These are phyloP conservation scores for Aquilaria yunnanensis DNA, from an alignment of 345 rosid genomes.

Conservation along the genomic window DNA sequence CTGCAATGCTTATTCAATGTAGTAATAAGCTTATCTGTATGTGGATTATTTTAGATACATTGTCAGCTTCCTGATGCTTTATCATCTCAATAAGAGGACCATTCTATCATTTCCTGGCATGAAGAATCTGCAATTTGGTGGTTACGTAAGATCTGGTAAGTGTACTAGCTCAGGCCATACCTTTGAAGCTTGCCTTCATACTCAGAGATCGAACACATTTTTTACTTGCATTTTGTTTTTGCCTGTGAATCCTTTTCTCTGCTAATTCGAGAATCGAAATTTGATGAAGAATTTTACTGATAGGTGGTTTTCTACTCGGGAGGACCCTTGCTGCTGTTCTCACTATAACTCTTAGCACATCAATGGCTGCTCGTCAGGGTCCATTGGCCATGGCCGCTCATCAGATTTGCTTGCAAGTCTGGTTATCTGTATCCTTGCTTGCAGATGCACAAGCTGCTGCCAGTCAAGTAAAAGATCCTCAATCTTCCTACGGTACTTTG, in stretches of 20 bases:
- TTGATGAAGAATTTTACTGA: background rate
- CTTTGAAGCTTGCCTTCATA: background rate
- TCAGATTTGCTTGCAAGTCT: slow-evolving; percentile 39
- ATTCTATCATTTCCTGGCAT: slow-evolving; percentile 20
- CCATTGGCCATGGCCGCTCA: slow-evolving; percentile 34
- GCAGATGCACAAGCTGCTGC: slow-evolving; percentile 38
- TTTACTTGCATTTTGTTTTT: too few species aligned
- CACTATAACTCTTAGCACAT: slow-evolving; percentile 31
- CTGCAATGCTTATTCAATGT: background rate
- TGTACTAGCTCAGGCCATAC: background rate
- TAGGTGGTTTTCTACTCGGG: slow-evolving; percentile 37
- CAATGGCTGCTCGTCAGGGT: slow-evolving; percentile 39
- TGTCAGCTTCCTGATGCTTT: slow-evolving; percentile 27
- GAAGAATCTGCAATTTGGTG: slow-evolving; percentile 24
- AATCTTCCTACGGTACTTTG: too few species aligned
- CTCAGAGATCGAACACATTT: too few species aligned
- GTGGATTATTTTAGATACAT: slow-evolving; percentile 23
- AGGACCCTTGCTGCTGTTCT: slow-evolving; percentile 32
- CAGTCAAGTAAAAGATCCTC: slow-evolving; percentile 15
- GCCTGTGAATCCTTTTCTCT: too few species aligned
- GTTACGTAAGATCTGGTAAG: slow-evolving; percentile 33
- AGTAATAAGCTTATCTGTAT: background rate
- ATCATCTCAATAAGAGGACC: slow-evolving; percentile 30
- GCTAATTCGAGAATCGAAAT: too few species aligned
- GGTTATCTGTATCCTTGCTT: slow-evolving; percentile 32